phyloP scores from a whole-genome alignment of 768 basidiomycete species.

The Tylopilus sp. region DNA sequence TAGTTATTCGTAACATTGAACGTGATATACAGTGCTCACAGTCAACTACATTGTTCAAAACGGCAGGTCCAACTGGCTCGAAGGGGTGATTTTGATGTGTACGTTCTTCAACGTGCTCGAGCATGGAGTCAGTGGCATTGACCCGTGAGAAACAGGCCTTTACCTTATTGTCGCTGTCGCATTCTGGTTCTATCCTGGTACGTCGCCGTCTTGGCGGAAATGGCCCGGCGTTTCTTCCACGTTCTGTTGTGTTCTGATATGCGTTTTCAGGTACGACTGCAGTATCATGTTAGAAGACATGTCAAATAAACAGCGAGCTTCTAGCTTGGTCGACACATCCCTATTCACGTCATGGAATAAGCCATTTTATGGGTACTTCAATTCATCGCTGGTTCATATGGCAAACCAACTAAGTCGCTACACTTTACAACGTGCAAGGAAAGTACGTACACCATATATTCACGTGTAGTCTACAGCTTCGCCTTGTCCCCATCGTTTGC shows the following conservation, averaged over 20 bases:
- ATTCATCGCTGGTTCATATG: too few species aligned
- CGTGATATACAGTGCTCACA: too few species aligned
- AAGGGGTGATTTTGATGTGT: slow-evolving; percentile 73
- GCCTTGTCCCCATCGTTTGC: slow-evolving; percentile 50
- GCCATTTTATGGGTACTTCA: neutral
- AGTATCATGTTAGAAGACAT: slow-evolving; percentile 2
- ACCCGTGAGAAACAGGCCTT: slow-evolving; percentile 49
- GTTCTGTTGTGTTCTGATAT: slow-evolving; percentile 3
- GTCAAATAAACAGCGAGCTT: neutral
- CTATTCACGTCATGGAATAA: neutral
- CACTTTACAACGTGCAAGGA: neutral
- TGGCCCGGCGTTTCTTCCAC: neutral
- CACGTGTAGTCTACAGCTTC: slow-evolving; percentile 43
- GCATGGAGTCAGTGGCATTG: too few species aligned
- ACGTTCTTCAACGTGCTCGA: slow-evolving; percentile 20
- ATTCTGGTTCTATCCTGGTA: slow-evolving; percentile 60
- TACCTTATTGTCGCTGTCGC: slow-evolving; percentile 70
- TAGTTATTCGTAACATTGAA: too few species aligned
- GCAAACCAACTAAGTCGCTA: too few species aligned
- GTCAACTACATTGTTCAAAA: slow-evolving; percentile 82
- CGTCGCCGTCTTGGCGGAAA: neutral
- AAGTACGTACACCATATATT: neutral
- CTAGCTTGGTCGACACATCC: neutral
- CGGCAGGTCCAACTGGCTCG: slow-evolving; percentile 82
- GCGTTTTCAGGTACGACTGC: neutral